Conservation (phyloP, 345 rosid species). For the Boechera divaricarpa region DNA sequence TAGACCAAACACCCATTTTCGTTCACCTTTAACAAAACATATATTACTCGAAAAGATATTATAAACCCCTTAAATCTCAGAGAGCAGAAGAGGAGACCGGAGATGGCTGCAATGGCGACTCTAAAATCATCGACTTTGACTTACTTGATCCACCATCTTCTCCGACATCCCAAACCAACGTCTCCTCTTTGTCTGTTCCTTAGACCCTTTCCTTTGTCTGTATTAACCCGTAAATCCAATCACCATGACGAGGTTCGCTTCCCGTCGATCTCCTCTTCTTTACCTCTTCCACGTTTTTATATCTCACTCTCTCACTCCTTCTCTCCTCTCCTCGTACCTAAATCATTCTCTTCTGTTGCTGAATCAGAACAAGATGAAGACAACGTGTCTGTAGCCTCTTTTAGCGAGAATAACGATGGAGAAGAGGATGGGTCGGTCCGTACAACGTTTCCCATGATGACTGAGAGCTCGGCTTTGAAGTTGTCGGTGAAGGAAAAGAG, state of each 20-base stretch:
- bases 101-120: conserved; percentile 12
- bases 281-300: conserved; percentile 5
- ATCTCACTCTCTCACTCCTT: conserved; percentile 18
- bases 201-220: neutral
- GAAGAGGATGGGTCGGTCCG: neutral
- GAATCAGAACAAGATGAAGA: neutral
- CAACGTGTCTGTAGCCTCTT: neutral
- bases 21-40: accelerated
- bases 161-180: conserved; percentile 20
- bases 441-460: neutral
- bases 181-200: conserved; percentile 17
- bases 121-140: neutral
- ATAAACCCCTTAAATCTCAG: conserved; percentile 1
- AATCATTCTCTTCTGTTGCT: conserved; percentile 4
- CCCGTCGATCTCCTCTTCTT: conserved; percentile 23
- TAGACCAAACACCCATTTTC: conserved; percentile 76
- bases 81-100: neutral
- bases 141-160: conserved; percentile 16
- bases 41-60: neutral
- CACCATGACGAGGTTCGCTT: conserved; percentile 2
- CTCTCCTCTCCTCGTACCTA: conserved; percentile 20
- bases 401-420: neutral
- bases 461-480: neutral
- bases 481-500: conserved; percentile 10
- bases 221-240: neutral